Percentiles rank a stretch among this genome's conserved stretches.
These are phyloP conservation scores for Lumnitzera littorea DNA, from an alignment of 345 rosid species.

Conservation along the genomic window DNA sequence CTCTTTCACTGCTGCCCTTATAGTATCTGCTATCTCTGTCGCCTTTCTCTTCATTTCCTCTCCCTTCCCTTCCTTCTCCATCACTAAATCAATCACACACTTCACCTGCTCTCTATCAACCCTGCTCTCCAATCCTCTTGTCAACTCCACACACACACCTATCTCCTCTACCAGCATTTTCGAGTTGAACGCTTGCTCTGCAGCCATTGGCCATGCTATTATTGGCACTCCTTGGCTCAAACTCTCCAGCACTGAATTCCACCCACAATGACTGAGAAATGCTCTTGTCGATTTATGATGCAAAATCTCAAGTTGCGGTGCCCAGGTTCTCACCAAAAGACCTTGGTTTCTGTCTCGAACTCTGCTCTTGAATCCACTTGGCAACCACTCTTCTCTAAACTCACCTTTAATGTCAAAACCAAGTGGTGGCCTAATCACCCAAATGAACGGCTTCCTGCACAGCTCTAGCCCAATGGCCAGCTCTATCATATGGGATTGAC, in stretches of 20 bases:
- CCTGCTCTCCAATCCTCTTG: conserved; percentile 21
- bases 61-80: conserved; percentile 29
- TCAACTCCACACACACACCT: conserved; percentile 36
- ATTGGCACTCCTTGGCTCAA: conserved; percentile 44
- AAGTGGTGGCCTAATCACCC: conserved; percentile 44
- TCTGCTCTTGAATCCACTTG: conserved; percentile 34
- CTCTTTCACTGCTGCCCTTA: conserved; percentile 18
- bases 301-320: conserved; percentile 45
- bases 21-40: conserved; percentile 13
- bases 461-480: conserved; percentile 36
- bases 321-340: conserved; percentile 41
- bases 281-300: conserved; percentile 37
- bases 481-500: conserved; percentile 35
- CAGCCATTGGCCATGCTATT: conserved; percentile 55
- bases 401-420: conserved; percentile 31
- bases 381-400: conserved; percentile 38
- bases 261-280: conserved; percentile 48
- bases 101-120: conserved; percentile 19
- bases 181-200: conserved; percentile 34
- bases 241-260: conserved; percentile 53
- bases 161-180: conserved; percentile 53
- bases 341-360: conserved; percentile 14
- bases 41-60: conserved; percentile 33
- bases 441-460: conserved; percentile 29
- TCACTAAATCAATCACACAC: conserved; percentile 25